Evolutionary conservation across 257 asterid genomes (phyloP), one percentile per base, ranked within the genome.

Genomic region (Echites panduratus): DNA sequence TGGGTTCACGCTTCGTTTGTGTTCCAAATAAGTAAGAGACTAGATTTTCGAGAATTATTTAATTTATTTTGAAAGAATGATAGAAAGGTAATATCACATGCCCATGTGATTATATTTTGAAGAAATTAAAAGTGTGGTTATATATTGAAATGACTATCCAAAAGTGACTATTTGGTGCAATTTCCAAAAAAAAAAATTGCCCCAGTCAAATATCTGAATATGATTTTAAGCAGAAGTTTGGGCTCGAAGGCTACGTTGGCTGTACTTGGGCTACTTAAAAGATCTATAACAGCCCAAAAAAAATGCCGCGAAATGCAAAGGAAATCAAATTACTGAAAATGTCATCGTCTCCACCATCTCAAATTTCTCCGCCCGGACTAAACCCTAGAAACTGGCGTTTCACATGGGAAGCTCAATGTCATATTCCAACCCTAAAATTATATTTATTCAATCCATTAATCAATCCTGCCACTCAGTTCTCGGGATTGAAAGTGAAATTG

Each of bases 391-490:
- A 45, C 56, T 80, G 84, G 84, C 81, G 81, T 43, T 80, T 76
- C 79, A 80, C 79, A 12, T 80, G 84, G 84, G 81, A 80, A 45
- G 61, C 79, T 45, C 84, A 80, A 64, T 73, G 77, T 32, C 84
- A 80, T 70, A 22, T 58, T 68, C 47, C 81, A 57, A 63, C 73
- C 44, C 61, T 76, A 63, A 77, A 79, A 59, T 68, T 80, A 35
- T 76, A 63, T 57, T 79, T 80, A 56, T 79, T 79, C 79, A 56
- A 70, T 7, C 70, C 76, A 3, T 14, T 17, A 17, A 26, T 69
- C 53, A 84, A 79, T 16, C 89, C 90, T 61, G 79, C 83, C 12
- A 62, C 75, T 77, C 83, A 83, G 8, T 88, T 82, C 80, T 70
- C 79, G 50, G 77, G 78, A 79, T 79, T 92, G 66, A 80, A 79